Evolutionary conservation across 1,284 basidiomycete genomes (phyloP), one percentile per base, ranked within the genome.

Genomic region (Cutaneotrichosporon cutaneum): DNA sequence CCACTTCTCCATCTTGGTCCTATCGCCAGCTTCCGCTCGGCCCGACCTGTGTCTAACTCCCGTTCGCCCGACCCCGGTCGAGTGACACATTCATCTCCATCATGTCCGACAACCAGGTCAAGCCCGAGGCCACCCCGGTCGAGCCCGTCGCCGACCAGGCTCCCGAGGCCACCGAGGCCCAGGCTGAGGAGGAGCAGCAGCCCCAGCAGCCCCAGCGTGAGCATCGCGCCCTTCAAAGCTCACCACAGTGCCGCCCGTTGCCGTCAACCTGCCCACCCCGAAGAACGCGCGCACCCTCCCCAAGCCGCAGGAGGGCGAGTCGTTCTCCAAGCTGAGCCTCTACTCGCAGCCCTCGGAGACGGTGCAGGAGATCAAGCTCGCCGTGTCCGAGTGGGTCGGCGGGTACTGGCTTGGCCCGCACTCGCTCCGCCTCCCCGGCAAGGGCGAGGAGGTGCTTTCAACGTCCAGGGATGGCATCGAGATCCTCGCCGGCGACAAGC

Each of bases 381-480:
- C 74, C 33, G 69, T 81, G 42, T 74, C 73, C 64, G 80, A 81
- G 55, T 80, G 76, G 74, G 68, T 75, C 10, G 77, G 76, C 27
- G 79, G 78, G 8, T 81, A 81, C 67, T 81, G 79, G 78, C 72
- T 81, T 26, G 80, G 80, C 18, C 80, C 79, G 0, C 80, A 79
- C 66, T 79, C 80, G 8, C 71, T 81, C 26, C 69, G 78, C 44
- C 68, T 78, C 3, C 74, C 74, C 7, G 65, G 64, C 26, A 16
- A 61, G 53, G 45, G 45, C 3, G 54, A 59, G 47, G 61, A 72
- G 60, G 54, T 64, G 51, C 57, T 68, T 66, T 65, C 66, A 61
- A 64, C 72, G 62, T 72, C 69, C 60, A 72, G 71, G 56, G 77
- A 77, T 63, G 70, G 72, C 16, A 65, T 75, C 27, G 78, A 77